Base-by-base conservation (phyloP, 148 eudicot species). In the Rhododendron williamsianum region DNA sequence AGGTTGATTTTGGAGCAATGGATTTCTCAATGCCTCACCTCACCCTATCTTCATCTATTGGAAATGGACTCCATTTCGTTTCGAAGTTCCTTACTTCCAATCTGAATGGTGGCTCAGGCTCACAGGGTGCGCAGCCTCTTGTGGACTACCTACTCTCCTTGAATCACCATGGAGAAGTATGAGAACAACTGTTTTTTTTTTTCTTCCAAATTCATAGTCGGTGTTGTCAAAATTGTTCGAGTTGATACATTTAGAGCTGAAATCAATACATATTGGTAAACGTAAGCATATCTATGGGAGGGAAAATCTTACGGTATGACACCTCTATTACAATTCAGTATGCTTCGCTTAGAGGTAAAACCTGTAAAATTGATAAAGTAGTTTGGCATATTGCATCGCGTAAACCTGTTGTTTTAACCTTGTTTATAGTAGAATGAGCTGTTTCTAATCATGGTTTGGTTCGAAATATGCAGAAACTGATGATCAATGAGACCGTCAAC, bases 1-100 rank as follows among this genome's bases (percentile, higher is more conserved):
- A 96, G 86, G 86, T 96, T 49, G 98, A 96, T 88, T 96, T 96
- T 86, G 99, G 94, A 85, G 97, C 99, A 60, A 84, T 90, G 87
- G 97, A 93, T 16, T 92, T 88, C 80, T 88, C 95, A 12, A 76
- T 77, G 65, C 99, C 98, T 36, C 91, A 56, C 82, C 87, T 95
- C 80, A 94, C 93, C 46, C 84, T 94, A 45, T 89, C 99, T 41
- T 90, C 95, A 81, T 95, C 98, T 1, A 89, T 96, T 45, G 99
- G 99, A 88, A 92, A 93, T 78, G 99, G 99, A 71, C 81, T 91
- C 86, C 88, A 80, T 67, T 93, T 90, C 84, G 52, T 91, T 36
- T 91, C 98, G 6, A 96, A 93, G 87, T 94, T 93, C 88, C 91
- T 94, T n/a, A 89, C 97, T 51, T 87, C 98, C n/a, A 91, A 86